Percentiles rank a stretch among this genome's conserved stretches.
Evolutionary conservation across 352 stramenopile species (phyloP).

Genomic region (Pythium pyrilobum): DNA sequence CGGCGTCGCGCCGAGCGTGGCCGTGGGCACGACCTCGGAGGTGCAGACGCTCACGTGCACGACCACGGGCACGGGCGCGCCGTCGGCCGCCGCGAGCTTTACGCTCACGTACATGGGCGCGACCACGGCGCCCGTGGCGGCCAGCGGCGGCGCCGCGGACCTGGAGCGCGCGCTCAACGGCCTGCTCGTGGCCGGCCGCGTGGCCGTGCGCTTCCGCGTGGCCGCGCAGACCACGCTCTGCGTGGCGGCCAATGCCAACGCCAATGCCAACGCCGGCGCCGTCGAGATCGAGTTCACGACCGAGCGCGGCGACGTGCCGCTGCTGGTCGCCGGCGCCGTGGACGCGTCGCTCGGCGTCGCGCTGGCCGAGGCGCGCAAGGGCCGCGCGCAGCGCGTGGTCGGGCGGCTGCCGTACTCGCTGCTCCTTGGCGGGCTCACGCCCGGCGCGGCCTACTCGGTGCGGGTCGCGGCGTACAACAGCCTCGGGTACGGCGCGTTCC

Average conservation of each 20-base stretch:
- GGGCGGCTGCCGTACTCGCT: conserved; percentile 78
- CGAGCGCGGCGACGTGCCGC: conserved; percentile 40
- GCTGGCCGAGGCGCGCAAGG: conserved; percentile 44
- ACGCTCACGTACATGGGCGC: conserved; percentile 51
- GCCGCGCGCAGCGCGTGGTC: conserved; percentile 46
- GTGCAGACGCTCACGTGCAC: conserved; percentile 58
- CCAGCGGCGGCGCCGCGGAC: conserved; percentile 28
- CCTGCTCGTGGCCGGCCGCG: conserved; percentile 50
- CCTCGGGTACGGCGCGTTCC: conserved; percentile 86
- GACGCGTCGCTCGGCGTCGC: conserved; percentile 3
- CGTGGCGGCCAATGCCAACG: conserved; percentile 16
- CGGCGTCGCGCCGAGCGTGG: conserved; percentile 37
- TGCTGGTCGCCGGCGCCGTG: conserved; percentile 15
- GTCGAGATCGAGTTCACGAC: conserved; percentile 60
- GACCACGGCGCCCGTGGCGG: conserved; percentile 36
- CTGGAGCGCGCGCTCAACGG: conserved; percentile 52
- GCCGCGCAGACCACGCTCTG: conserved; percentile 44
- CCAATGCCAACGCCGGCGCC: conserved; percentile 18
- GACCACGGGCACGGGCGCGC: conserved; percentile 31
- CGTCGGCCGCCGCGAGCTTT: conserved; percentile 35
- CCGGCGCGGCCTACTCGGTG: conserved; percentile 79
- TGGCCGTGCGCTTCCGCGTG: conserved; percentile 42
- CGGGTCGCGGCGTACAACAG: conserved; percentile 94
- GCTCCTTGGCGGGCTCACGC: conserved; percentile 70
- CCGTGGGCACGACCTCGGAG: conserved; percentile 36